Evolutionary conservation across 1,284 basidiomycete genomes (phyloP).

Genomic region (Ceratobasidium sp.): DNA sequence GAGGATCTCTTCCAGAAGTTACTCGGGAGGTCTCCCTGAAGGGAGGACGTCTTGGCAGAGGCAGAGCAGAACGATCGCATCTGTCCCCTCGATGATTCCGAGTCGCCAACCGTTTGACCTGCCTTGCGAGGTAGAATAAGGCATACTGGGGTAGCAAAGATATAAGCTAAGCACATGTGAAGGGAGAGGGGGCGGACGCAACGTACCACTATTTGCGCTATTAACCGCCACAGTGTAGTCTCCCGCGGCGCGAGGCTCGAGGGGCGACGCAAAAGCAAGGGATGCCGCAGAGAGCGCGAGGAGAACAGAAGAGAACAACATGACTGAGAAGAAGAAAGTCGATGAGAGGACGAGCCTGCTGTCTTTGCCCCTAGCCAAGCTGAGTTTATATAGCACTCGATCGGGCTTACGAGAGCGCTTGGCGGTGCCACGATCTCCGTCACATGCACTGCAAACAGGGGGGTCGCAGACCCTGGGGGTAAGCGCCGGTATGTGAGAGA

Average conservation of each 20-base stretch:
- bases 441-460: not conserved
- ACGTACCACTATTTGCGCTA: constrained; percentile 23
- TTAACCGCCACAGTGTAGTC: constrained; percentile 30
- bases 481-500: too few species aligned
- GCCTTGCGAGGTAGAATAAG: constrained; percentile 47
- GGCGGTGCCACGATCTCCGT: constrained; percentile 12
- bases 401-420: not conserved
- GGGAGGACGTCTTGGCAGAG: constrained; percentile 9
- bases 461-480: too few species aligned
- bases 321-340: not conserved
- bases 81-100: constrained; percentile 45
- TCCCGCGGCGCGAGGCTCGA: constrained; percentile 17
- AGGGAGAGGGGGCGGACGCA: not conserved
- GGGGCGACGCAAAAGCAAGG: constrained; percentile 26
- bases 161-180: not conserved
- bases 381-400: constrained; percentile 14
- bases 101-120: constrained; percentile 48
- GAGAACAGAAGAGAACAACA: constrained; percentile 31
- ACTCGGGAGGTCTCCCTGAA: constrained; percentile 43
- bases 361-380: not conserved
- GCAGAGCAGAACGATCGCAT: constrained; percentile 49
- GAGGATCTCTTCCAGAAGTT: constrained; percentile 48
- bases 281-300: constrained; percentile 25
- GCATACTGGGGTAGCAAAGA: not conserved
- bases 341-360: constrained; percentile 26